Percentiles rank a stretch among this genome's conserved stretches.
Conservation (phyloP, 2,329 filamentous ascomycete genomes). For the Emergomyces africanus region DNA sequence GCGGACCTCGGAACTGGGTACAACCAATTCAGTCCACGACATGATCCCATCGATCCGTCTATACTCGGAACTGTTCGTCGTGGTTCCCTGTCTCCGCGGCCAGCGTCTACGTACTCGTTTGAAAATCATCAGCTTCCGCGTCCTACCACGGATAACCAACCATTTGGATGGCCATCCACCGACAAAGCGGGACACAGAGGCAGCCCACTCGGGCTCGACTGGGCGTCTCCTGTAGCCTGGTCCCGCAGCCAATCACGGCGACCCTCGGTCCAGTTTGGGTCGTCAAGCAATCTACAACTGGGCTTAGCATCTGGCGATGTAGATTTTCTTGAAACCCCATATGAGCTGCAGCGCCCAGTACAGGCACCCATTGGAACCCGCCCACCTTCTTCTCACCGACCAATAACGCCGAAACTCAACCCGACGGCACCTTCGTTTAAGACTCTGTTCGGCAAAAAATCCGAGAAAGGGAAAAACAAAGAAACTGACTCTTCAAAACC, state of each 20-base stretch:
- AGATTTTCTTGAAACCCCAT: constrained; percentile 35
- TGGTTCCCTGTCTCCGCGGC: constrained; percentile 34
- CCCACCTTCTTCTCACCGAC: constrained; percentile 47
- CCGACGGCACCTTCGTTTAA: constrained; percentile 84
- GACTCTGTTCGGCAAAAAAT: constrained; percentile 48
- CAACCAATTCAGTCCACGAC: constrained; percentile 35
- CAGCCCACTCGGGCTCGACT: constrained; percentile 41
- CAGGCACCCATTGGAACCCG: constrained; percentile 68
- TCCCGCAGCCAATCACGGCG: constrained; percentile 66
- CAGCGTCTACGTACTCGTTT: constrained; percentile 43
- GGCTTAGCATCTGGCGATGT: constrained; percentile 40
- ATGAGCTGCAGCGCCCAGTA: constrained; percentile 38
- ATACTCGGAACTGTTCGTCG: constrained; percentile 31
- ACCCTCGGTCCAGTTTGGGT: constrained; percentile 66
- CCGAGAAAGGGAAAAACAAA: constrained; percentile 24
- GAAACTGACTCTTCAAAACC: constrained; percentile 15
- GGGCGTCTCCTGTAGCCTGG: constrained; percentile 48
- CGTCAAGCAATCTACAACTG: constrained; percentile 49
- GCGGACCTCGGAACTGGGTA: constrained; percentile 28
- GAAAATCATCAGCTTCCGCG: constrained; percentile 48
- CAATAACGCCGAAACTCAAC: constrained; percentile 54
- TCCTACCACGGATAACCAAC: constrained; percentile 65
- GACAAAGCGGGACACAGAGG: constrained; percentile 42
- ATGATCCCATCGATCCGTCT: constrained; percentile 35
- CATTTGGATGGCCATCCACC: constrained; percentile 53